A percentile compares a stretch with the other conserved stretches of the same genome.
phyloP scores from a whole-genome alignment of 2,329 filamentous ascomycete genomes.

The Pyrenochaeta sp. region DNA sequence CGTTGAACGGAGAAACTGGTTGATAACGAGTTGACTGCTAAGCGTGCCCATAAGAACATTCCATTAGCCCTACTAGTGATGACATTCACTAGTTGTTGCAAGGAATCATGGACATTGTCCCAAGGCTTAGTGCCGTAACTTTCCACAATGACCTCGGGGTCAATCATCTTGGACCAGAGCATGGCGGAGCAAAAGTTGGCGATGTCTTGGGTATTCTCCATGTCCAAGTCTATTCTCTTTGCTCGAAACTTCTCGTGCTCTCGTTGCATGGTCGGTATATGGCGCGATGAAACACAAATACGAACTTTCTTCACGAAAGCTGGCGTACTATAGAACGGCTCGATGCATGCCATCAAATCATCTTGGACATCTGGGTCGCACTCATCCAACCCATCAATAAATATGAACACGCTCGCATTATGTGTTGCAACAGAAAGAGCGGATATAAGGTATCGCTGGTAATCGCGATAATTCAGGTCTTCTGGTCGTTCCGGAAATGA shows the following conservation, averaged over 20 bases:
- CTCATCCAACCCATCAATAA: slow-evolving; percentile 1
- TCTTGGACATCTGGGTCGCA: neutral
- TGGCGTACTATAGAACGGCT: neutral
- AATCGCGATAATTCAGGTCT: neutral
- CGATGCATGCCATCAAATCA: neutral
- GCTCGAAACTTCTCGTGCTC: neutral
- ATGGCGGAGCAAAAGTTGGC: neutral
- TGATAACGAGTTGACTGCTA: too few species aligned
- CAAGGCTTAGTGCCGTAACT: too few species aligned
- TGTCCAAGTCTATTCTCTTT: neutral
- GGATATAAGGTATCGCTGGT: neutral
- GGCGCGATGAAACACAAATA: too few species aligned
- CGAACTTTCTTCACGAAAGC: neutral
- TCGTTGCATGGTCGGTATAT: too few species aligned
- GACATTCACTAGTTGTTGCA: too few species aligned
- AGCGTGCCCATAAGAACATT: too few species aligned
- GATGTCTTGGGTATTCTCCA: neutral
- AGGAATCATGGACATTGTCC: too few species aligned
- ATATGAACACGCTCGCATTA: neutral
- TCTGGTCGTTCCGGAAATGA: neutral
- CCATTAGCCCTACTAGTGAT: too few species aligned
- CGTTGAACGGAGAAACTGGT: too few species aligned
- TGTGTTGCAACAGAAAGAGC: too few species aligned
- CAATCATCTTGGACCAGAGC: neutral
- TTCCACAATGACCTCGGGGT: neutral